phyloP scores from a whole-genome alignment of 2,329 filamentous ascomycete species.

The Parastagonospora avenae region DNA sequence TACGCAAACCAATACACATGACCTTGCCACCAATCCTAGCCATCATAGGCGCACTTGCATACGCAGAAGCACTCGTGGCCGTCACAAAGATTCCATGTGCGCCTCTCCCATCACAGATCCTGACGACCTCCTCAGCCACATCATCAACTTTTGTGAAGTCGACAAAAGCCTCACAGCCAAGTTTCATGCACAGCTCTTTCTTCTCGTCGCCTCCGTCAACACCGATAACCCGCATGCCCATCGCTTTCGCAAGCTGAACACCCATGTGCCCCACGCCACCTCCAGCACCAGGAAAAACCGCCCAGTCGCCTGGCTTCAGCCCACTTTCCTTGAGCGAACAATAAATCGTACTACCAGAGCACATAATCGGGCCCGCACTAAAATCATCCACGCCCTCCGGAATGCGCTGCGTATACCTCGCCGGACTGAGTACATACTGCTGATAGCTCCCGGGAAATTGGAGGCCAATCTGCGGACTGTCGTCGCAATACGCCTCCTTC shows the following conservation, averaged over 20 bases:
- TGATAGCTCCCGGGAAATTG: constrained; percentile 54
- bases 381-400: constrained; percentile 59
- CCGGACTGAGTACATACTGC: constrained; percentile 52
- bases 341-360: constrained; percentile 61
- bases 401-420: constrained; percentile 57
- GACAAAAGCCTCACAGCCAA: constrained; percentile 36
- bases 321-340: constrained; percentile 57
- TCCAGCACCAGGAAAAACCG: constrained; percentile 58
- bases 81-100: constrained; percentile 43
- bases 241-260: constrained; percentile 49
- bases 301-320: constrained; percentile 57
- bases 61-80: constrained; percentile 23
- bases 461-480: constrained; percentile 52
- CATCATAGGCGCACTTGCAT: constrained; percentile 36
- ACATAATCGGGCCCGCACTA: constrained; percentile 62
- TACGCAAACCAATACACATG: constrained; percentile 57
- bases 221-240: constrained; percentile 37
- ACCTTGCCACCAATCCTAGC: constrained; percentile 53
- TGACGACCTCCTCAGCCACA: constrained; percentile 32
- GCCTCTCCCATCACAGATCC: constrained; percentile 34
- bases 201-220: constrained; percentile 35
- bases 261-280: constrained; percentile 62
- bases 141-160: constrained; percentile 34
- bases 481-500: constrained; percentile 29
- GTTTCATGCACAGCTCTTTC: constrained; percentile 25